Evolutionary conservation across 805 yeast species (phyloP), one percentile per base, ranked within the genome.

Genomic region (Kodamaea laetipori): DNA sequence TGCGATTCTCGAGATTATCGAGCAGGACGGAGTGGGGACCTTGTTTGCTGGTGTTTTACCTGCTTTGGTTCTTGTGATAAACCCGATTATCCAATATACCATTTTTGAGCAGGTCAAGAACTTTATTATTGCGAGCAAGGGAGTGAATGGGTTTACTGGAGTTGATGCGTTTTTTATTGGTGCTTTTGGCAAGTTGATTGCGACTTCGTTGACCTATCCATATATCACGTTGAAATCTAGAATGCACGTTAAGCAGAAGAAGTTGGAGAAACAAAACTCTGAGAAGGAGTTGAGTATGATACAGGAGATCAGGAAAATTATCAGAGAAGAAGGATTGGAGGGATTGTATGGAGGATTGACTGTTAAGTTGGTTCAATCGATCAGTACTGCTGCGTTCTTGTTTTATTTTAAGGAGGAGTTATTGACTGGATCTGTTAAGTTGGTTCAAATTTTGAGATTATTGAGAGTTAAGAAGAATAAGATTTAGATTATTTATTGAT

Each of bases 11-110:
- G 78, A 84, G 16, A 85, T 90, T 40, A 66, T 81, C 45, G 74
- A 78, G 53, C 76, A 75, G 28, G 96, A 87, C 52, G 97, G 97
- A 2, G 57, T 82, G 37, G 60, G 58, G 32, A 79, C 90, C 13
- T 73, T 90, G 40, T 88, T 90, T 61, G 83, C 88, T 23, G 98
- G 98, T 4, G 79, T 90, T 4, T 71, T 82, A 21, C 97, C 97
- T 1, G 96, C 97, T 2, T 74, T 90, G 56, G 80, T 89, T 38
- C 73, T 90, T 47, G 97, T 90, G 39, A 56, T 82, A 49, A 90
- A 90, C 63, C 97, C 98, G 31, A 84, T 90, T 47, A 82, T 90
- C 51, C 97, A 90, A 65, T 90, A 90, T 70, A 87, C 97, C 39
- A 79, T 89, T 36, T 90, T 85, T 63, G 98, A 90, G 67, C 96